Percentiles rank a stretch among this genome's conserved stretches.
Conservation (phyloP, 176 grass and related monocot genomes). For the Cenchrus americanus region DNA sequence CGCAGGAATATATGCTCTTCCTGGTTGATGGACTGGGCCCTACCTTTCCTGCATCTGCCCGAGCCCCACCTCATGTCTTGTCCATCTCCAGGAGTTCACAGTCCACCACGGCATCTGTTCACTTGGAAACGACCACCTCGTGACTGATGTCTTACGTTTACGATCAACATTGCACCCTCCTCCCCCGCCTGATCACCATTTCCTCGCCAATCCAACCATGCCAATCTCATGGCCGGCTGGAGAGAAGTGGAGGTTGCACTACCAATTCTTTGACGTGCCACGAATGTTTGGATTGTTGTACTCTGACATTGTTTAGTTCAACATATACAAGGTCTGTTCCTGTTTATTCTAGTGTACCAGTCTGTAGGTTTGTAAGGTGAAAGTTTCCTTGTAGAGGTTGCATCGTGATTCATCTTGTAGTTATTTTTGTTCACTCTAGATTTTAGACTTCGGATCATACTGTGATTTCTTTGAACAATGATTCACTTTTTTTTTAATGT, state of each 20-base stretch:
- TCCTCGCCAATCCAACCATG: slow-evolving; percentile 74
- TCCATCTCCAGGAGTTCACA: slow-evolving; percentile 82
- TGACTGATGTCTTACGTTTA: slow-evolving; percentile 79
- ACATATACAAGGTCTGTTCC: slow-evolving; percentile 91
- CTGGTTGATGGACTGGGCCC: slow-evolving; percentile 90
- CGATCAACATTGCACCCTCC: slow-evolving; percentile 73
- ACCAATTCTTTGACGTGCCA: slow-evolving; percentile 73
- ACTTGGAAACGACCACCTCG: slow-evolving; percentile 76
- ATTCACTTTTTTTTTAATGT: slow-evolving; percentile 24
- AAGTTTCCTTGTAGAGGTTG: slow-evolving; percentile 36
- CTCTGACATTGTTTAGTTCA: slow-evolving; percentile 81
- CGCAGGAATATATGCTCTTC: slow-evolving; percentile 91
- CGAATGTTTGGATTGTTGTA: slow-evolving; percentile 73
- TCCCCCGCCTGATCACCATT: slow-evolving; percentile 53
- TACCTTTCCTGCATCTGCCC: slow-evolving; percentile 86
- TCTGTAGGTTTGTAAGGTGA: slow-evolving; percentile 60
- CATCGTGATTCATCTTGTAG: slow-evolving; percentile 6
- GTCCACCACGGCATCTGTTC: slow-evolving; percentile 68
- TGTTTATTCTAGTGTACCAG: slow-evolving; percentile 68
- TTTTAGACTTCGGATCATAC: not conserved
- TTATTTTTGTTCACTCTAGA: slow-evolving; percentile 3
- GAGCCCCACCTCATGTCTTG: slow-evolving; percentile 73
- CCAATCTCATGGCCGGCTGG: slow-evolving; percentile 79
- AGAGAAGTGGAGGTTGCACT: slow-evolving; percentile 84
- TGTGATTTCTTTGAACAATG: slow-evolving; percentile 28